phyloP scores from a whole-genome alignment of 2,329 filamentous ascomycete species.

The Claviceps africana region DNA sequence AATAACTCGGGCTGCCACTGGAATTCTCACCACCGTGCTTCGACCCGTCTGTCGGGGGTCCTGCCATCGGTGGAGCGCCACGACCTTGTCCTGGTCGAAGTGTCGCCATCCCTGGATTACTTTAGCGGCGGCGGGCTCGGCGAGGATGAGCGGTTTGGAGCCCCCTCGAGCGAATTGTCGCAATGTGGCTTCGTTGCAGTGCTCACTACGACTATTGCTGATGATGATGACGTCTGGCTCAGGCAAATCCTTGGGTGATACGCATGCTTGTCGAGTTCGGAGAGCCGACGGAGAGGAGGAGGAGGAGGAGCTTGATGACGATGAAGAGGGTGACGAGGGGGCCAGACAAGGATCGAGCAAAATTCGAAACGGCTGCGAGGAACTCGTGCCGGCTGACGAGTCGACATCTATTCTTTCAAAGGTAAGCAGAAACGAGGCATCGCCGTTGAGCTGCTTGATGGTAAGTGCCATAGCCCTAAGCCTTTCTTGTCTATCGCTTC shows the following conservation, averaged over 20 bases:
- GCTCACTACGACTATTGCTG: slow-evolving; percentile 41
- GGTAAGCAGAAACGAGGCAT: slow-evolving; percentile 50
- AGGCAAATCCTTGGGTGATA: slow-evolving; percentile 30
- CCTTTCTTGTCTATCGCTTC: background rate
- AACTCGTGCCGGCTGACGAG: background rate
- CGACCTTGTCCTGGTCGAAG: slow-evolving; percentile 40
- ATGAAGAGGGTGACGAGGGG: slow-evolving; percentile 45
- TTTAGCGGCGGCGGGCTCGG: slow-evolving; percentile 49
- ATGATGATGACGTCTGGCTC: slow-evolving; percentile 32
- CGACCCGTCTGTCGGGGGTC: slow-evolving; percentile 21
- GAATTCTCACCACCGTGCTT: slow-evolving; percentile 27
- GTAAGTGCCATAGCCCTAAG: slow-evolving; percentile 42
- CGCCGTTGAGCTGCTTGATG: slow-evolving; percentile 48
- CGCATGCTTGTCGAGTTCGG: slow-evolving; percentile 39
- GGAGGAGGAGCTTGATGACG: slow-evolving; percentile 35
- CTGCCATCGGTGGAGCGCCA: slow-evolving; percentile 32
- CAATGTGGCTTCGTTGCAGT: slow-evolving; percentile 57
- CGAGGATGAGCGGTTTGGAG: slow-evolving; percentile 48
- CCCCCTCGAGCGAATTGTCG: slow-evolving; percentile 42
- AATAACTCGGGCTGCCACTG: slow-evolving; percentile 37
- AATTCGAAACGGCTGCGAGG: slow-evolving; percentile 43
- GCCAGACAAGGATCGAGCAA: slow-evolving; percentile 60
- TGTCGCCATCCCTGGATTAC: slow-evolving; percentile 54
- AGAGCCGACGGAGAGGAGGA: slow-evolving; percentile 47
- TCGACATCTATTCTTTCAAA: slow-evolving; percentile 37